phyloP scores from a whole-genome alignment of 2,329 filamentous ascomycete species.

The Corinectria fuckeliana region DNA sequence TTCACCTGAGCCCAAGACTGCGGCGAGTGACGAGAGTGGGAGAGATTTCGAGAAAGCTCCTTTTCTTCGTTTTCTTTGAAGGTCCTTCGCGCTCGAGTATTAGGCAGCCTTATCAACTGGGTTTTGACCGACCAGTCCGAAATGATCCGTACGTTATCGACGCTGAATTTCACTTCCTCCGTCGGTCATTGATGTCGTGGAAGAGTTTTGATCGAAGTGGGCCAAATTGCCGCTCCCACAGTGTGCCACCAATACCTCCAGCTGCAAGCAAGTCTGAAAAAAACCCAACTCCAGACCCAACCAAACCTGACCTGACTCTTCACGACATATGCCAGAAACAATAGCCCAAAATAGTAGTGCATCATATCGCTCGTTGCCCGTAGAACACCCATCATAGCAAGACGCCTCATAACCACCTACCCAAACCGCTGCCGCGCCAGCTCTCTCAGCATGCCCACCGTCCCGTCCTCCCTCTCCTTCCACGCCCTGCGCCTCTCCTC shows the following conservation, averaged over 20 bases:
- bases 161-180: not conserved
- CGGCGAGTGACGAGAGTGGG: not conserved
- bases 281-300: not conserved
- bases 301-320: not conserved
- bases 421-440: slow-evolving; percentile 84
- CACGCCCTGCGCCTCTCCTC: slow-evolving; percentile 76
- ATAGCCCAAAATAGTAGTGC: not conserved
- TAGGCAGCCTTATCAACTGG: not conserved
- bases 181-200: slow-evolving; percentile 25
- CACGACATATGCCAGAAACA: not conserved
- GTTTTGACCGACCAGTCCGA: not conserved
- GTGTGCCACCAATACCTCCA: slow-evolving; percentile 25
- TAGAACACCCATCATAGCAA: not conserved
- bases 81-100: not conserved
- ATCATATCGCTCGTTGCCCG: not conserved
- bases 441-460: slow-evolving; percentile 80
- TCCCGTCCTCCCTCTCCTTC: slow-evolving; percentile 79
- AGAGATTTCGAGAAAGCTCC: not conserved
- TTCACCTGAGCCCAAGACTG: not conserved
- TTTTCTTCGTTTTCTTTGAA: not conserved
- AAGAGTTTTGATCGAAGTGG: slow-evolving; percentile 40
- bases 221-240: slow-evolving; percentile 37
- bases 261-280: not conserved
- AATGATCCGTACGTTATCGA: slow-evolving; percentile 11
- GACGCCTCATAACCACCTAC: slow-evolving; percentile 49